Base-by-base conservation (phyloP, 1,139 yeast species). In the Pichia sp. region DNA sequence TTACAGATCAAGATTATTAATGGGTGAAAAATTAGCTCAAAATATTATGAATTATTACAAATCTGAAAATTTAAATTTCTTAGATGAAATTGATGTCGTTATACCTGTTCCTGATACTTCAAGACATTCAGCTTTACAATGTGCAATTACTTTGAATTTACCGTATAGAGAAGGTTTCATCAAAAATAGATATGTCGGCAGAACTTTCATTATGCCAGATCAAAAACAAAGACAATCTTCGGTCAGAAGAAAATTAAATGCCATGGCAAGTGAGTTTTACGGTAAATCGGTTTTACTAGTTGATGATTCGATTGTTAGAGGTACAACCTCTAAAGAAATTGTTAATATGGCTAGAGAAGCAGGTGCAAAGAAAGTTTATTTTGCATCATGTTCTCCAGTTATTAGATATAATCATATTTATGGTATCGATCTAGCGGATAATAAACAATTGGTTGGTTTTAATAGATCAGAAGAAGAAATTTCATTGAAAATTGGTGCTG, bases 41-140 rank as follows among this genome's bases (percentile, higher is more conserved):
- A 85, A 82, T 62, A 85, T 94, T 54, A 66, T 73, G 47, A 59
- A 65, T 39, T 67, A 71, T n/a, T 74, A 83, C 55, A 70, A 74
- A 20, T 69, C 71, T 15, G 57, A 68, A 11, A 80, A 81, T 42
- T 68, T 68, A 44, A 52, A 57, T 34, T 72, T 77, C 50, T 59
- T 64, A 42, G 68, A 72, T 46, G 79, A 77, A 52, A 84, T 92
- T 52, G 99, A 92, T 61, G 98, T 90, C 41, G 96, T 94, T 40
- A 88, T 92, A 48, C 97, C 98, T 1, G 98, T 92, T 9, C 99
- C 99, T 12, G 99, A 92, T 65, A 94, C 98, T 16, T 82, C 97
- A 9, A 79, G 97, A 66, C 90, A 95, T 41, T 83, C 96, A 29
- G 98, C 98, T 1, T 70, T 90, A 54, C 95, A 92, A 65, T 85